These are phyloP conservation scores for Pleurotus eryngii DNA, from an alignment of 768 basidiomycete species.

Conservation along the genomic window DNA sequence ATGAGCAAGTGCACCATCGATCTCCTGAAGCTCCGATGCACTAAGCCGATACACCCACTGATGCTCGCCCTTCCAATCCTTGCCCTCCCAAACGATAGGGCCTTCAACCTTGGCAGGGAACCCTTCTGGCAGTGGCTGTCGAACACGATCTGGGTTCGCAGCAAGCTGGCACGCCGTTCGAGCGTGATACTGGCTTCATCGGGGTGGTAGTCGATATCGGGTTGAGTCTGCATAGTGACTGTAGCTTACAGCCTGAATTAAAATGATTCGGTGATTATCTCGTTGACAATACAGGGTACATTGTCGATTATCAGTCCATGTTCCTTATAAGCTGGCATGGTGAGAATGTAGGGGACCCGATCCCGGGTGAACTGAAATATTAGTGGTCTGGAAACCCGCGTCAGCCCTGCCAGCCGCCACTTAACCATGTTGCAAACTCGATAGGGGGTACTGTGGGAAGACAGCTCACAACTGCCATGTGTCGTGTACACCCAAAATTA, in stretches of 20 bases:
- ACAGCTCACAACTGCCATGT: too few species aligned
- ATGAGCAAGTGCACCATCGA: slow-evolving; percentile 33
- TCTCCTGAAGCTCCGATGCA: slow-evolving; percentile 31
- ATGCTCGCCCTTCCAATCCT: slow-evolving; percentile 37
- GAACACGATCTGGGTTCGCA: slow-evolving; percentile 32
- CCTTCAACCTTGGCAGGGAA: slow-evolving; percentile 33
- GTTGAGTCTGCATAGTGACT: slow-evolving; percentile 23
- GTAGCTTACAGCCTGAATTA: neutral
- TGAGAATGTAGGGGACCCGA: neutral
- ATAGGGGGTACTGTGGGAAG: too few species aligned
- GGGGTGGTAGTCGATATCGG: slow-evolving; percentile 43
- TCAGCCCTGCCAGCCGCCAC: too few species aligned
- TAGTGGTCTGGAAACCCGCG: too few species aligned
- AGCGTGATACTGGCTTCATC: slow-evolving; percentile 32
- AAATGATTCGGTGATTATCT: too few species aligned
- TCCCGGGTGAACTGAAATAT: too few species aligned
- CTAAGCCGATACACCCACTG: slow-evolving; percentile 42
- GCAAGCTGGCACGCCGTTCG: slow-evolving; percentile 35
- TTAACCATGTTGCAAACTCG: too few species aligned
- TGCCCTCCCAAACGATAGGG: slow-evolving; percentile 45
- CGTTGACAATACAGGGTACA: neutral
- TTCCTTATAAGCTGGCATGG: slow-evolving; percentile 11
- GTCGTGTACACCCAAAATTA: too few species aligned
- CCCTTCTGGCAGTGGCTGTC: slow-evolving; percentile 30
- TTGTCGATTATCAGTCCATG: neutral